These are phyloP conservation scores for Amphicarpaea edgeworthii DNA, from an alignment of 306 rosid species.

Conservation along the genomic window DNA sequence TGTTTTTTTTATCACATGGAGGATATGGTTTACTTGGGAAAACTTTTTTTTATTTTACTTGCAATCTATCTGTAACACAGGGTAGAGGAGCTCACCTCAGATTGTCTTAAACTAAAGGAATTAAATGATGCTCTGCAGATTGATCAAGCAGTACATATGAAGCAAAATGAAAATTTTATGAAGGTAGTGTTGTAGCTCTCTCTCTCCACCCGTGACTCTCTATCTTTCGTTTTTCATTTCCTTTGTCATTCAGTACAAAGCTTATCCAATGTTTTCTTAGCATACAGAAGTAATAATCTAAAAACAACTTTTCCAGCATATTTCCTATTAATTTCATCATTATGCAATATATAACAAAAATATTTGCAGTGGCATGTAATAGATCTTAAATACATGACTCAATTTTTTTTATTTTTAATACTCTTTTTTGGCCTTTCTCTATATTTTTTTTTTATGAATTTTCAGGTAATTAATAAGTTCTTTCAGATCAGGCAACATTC, in stretches of 20 bases:
- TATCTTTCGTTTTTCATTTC: slow-evolving; percentile 10
- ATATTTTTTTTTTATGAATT: slow-evolving; percentile 43
- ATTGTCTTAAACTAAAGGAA: slow-evolving; percentile 61
- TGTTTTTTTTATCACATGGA: background rate
- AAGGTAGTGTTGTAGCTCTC: slow-evolving; percentile 54
- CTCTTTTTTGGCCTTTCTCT: slow-evolving; percentile 18
- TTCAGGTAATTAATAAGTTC: slow-evolving; percentile 81
- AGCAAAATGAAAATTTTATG: slow-evolving; percentile 68
- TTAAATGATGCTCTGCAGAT: slow-evolving; percentile 59
- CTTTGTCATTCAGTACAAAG: slow-evolving; percentile 5
- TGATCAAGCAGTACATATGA: slow-evolving; percentile 68
- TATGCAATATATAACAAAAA: slow-evolving; percentile 23
- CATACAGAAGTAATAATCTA: slow-evolving; percentile 15
- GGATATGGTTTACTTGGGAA: slow-evolving; percentile 31
- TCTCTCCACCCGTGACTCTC: background rate
- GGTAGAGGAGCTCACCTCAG: slow-evolving; percentile 76
- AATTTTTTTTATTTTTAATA: background rate
- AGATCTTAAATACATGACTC: slow-evolving; percentile 29
- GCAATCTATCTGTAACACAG: slow-evolving; percentile 62
- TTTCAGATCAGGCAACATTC: slow-evolving; percentile 76
- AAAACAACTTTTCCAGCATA: slow-evolving; percentile 23
- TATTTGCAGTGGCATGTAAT: slow-evolving; percentile 28
- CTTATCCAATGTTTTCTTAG: slow-evolving; percentile 38
- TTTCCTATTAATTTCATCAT: slow-evolving; percentile 21
- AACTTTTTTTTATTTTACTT: slow-evolving; percentile 25